Evolutionary conservation across 148 eudicot genomes (phyloP), one percentile per base, ranked within the genome.

Genomic region (Nepenthes gracilis): DNA sequence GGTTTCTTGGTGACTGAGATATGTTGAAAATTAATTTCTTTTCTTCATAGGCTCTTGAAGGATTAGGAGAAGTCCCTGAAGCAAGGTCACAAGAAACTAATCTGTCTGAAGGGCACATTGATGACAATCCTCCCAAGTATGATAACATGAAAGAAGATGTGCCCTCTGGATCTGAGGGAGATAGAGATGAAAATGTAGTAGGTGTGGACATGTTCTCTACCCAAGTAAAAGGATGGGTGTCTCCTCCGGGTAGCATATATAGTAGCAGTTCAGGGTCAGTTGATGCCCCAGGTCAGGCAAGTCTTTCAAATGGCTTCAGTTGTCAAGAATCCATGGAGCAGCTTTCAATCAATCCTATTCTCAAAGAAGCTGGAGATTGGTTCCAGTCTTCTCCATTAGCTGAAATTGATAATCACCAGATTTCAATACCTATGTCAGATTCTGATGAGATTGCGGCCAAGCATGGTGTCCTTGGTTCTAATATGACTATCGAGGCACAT

Each of bases 171-270:
- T 63, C 72, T 66, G 80, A 80, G 60, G 79, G 74, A 57, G 81
- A 82, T 49, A 64, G 51, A 61, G 73, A 72, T 52, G 84, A 60
- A 55, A 67, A 68, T 70, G 55, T 67, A 55, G 67, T 69, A 45
- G 80, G 72, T 52, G 53, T 64, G 47, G 51, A 54, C 62, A 69
- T 62, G 54, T 52, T 78, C 49, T 62, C 81, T 63, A 57, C 71
- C 52, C 85, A 78, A 73, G 98, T 84, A 57, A 79, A 68, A 71
- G 95, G 79, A 70, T 84, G 96, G 96, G 67, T 88, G 55, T 88
- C 98, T 78, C 95, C 96, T 67, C 96, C 98, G 54, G 88, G 63
- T 58, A 86, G 91, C 76, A 79, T 88, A 55, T 64, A 68, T 56
- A 79, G 81, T 72, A 74, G 78, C 72, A 78, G 87, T 76, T 73